phyloP scores from a whole-genome alignment of 2,329 filamentous ascomycete species.

The Exophiala calicioides region DNA sequence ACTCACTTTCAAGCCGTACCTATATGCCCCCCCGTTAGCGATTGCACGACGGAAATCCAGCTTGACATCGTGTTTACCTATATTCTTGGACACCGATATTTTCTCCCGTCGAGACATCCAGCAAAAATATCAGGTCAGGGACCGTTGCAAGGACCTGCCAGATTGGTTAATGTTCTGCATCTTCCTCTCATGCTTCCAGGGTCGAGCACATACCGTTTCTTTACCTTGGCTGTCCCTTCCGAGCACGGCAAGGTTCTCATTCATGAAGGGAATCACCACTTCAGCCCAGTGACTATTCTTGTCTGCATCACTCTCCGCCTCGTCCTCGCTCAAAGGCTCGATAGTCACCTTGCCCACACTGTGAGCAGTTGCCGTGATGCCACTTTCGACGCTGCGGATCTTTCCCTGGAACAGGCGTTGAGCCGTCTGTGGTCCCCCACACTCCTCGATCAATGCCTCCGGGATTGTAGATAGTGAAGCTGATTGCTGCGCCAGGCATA shows the following conservation, averaged over 20 bases:
- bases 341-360: conserved; percentile 60
- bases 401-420: conserved; percentile 63
- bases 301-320: conserved; percentile 34
- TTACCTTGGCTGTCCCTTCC: conserved; percentile 7
- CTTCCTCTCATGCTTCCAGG: conserved; percentile 43
- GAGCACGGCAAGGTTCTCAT: conserved; percentile 58
- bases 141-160: conserved; percentile 52
- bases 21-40: conserved; percentile 20
- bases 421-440: conserved; percentile 33
- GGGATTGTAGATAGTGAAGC: conserved; percentile 53
- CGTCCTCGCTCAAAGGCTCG: conserved; percentile 42
- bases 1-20: conserved; percentile 51
- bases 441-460: conserved; percentile 57
- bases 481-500: conserved; percentile 42
- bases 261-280: conserved; percentile 70
- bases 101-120: conserved; percentile 57
- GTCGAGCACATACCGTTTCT: conserved; percentile 43
- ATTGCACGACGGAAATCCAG: too few species aligned
- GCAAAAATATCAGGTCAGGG: conserved; percentile 58
- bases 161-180: conserved; percentile 35
- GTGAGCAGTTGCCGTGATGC: conserved; percentile 59
- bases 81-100: conserved; percentile 60
- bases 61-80: conserved; percentile 7
- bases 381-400: conserved; percentile 55
- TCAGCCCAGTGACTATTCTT: conserved; percentile 40